Conservation (phyloP, 2,329 filamentous ascomycete genomes). For the Pochonia chlamydosporia region DNA sequence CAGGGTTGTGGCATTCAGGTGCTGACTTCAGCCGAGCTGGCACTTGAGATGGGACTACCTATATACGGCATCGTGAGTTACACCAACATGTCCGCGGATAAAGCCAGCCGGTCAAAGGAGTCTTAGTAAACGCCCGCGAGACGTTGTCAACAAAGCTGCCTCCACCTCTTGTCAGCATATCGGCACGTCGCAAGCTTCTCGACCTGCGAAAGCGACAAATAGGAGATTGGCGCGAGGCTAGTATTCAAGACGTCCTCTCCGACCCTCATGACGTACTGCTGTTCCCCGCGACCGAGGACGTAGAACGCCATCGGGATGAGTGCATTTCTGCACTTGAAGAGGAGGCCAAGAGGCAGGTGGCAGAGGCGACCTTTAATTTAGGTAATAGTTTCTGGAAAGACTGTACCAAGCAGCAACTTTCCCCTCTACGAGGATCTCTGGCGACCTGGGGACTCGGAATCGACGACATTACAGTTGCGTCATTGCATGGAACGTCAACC, state of each 20-base stretch:
- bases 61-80: slow-evolving; percentile 86
- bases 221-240: too few relatives aligned
- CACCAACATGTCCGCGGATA: slow-evolving; percentile 88
- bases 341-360: slow-evolving; percentile 52
- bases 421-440: slow-evolving; percentile 82
- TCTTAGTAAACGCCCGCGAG: neutral
- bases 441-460: slow-evolving; percentile 93
- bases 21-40: slow-evolving; percentile 88
- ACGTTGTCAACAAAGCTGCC: too few relatives aligned
- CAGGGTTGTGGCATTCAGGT: slow-evolving; percentile 93
- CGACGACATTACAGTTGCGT: slow-evolving; percentile 83
- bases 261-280: too few relatives aligned
- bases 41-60: slow-evolving; percentile 90
- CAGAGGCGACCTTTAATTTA: slow-evolving; percentile 76
- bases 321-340: neutral
- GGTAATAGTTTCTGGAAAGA: slow-evolving; percentile 96
- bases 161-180: too few relatives aligned
- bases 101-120: slow-evolving; percentile 74
- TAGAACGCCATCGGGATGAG: neutral
- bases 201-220: too few relatives aligned
- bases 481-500: slow-evolving; percentile 92
- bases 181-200: neutral
- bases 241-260: too few relatives aligned
- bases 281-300: neutral
- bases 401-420: slow-evolving; percentile 64